phyloP scores from a whole-genome alignment of 1,139 yeast species.

The Kluyveromyces sp. region DNA sequence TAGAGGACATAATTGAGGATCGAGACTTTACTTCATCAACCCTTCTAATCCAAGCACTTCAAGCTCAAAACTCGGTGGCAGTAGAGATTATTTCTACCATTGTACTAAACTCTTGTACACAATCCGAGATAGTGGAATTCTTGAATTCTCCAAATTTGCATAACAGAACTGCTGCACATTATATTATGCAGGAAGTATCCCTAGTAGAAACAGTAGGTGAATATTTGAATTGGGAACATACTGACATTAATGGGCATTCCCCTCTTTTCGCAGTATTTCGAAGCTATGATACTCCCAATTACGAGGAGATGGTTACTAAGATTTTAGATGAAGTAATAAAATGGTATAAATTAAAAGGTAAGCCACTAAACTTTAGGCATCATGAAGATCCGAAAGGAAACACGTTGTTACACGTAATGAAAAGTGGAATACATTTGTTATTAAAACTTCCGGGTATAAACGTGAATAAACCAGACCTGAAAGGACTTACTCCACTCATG shows the following conservation, averaged over 20 bases:
- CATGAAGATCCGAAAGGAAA: constrained; percentile 74
- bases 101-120: constrained; percentile 38
- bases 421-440: constrained; percentile 39
- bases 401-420: constrained; percentile 64
- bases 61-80: constrained; percentile 44
- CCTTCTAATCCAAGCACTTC: constrained; percentile 54
- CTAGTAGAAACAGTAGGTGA: constrained; percentile 50
- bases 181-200: constrained; percentile 51
- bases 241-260: constrained; percentile 65
- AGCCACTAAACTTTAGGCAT: constrained; percentile 38
- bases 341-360: constrained; percentile 33
- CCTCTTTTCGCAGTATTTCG: constrained; percentile 72
- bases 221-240: constrained; percentile 60
- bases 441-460: constrained; percentile 38
- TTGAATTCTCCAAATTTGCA: constrained; percentile 44
- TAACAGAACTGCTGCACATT: constrained; percentile 63
- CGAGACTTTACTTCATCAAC: constrained; percentile 46
- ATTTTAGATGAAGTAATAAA: constrained; percentile 41
- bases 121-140: constrained; percentile 41
- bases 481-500: constrained; percentile 62
- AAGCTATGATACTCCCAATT: constrained; percentile 71
- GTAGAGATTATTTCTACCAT: constrained; percentile 43
- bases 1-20: constrained; percentile 65
- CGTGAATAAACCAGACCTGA: constrained; percentile 55
- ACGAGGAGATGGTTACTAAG: constrained; percentile 40